Conservation (phyloP, 371 early-diverging fungal species). For the Mucor saturninus region DNA sequence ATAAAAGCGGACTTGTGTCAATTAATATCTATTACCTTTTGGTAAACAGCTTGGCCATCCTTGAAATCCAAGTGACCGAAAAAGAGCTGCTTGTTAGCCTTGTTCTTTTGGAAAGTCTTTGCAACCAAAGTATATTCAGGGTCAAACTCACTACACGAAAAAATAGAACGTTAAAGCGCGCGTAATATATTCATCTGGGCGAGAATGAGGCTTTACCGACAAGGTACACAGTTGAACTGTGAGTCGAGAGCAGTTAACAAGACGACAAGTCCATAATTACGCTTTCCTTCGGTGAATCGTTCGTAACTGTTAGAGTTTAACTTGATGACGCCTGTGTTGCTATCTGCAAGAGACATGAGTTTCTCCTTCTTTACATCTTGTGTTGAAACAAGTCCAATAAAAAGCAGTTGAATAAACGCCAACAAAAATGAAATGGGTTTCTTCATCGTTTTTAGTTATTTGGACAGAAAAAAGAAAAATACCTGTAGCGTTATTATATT, state of each 20-base stretch:
- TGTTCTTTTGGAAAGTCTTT: conserved; percentile 55
- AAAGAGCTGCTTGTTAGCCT: conserved; percentile 58
- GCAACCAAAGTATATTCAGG: conserved; percentile 74
- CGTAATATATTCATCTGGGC: background rate
- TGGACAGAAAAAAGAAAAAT: conserved; percentile 2
- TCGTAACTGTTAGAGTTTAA: conserved; percentile 68
- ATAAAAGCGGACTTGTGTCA: too few species aligned
- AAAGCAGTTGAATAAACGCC: conserved; percentile 20
- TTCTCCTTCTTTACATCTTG: conserved; percentile 45
- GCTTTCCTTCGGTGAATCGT: conserved; percentile 70
- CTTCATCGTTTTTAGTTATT: conserved; percentile 18
- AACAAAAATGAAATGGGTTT: conserved; percentile 19
- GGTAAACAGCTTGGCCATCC: conserved; percentile 75
- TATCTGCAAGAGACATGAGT: conserved; percentile 43
- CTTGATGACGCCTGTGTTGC: conserved; percentile 57
- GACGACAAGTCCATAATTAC: conserved; percentile 79
- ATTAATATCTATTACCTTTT: conserved; percentile 50
- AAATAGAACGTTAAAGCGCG: conserved; percentile 9
- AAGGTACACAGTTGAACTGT: conserved; percentile 74
- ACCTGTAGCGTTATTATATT: background rate
- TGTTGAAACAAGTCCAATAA: conserved; percentile 16
- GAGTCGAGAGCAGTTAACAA: conserved; percentile 77
- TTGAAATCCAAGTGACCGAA: conserved; percentile 78
- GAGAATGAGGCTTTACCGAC: conserved; percentile 61
- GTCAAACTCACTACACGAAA: conserved; percentile 69